phyloP scores from a whole-genome alignment of 176 grass and related monocot genomes.

The Oryza rufipogon region DNA sequence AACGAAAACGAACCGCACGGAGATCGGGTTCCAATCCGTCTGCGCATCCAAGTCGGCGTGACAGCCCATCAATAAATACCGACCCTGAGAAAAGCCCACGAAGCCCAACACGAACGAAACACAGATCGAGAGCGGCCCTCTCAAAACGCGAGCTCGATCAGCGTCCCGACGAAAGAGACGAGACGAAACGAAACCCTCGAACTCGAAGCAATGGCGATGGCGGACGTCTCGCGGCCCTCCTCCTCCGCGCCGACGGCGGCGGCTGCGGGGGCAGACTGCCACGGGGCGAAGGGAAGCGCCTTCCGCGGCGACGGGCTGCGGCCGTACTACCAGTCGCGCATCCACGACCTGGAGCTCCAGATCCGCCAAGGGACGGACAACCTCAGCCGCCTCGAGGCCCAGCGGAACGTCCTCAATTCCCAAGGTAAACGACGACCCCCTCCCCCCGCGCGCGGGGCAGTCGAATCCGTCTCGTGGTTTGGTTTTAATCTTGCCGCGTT shows the following conservation, averaged over 20 bases:
- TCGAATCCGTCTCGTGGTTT: background rate
- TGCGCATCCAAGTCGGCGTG: background rate
- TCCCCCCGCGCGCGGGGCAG: too few relatives aligned
- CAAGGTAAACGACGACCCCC: constrained; percentile 47
- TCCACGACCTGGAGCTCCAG: constrained; percentile 73
- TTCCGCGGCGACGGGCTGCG: constrained; percentile 61
- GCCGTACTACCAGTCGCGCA: constrained; percentile 84
- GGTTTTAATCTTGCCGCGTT: background rate
- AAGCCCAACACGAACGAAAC: background rate
- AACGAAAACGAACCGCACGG: too few relatives aligned
- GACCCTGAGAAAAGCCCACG: background rate
- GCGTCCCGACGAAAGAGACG: too few relatives aligned
- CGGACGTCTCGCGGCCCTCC: constrained; percentile 59
- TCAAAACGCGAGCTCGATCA: too few relatives aligned
- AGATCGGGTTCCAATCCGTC: too few relatives aligned
- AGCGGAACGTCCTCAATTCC: constrained; percentile 89
- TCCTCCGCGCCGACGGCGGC: constrained; percentile 3
- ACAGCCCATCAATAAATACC: background rate
- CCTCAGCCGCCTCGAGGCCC: constrained; percentile 81
- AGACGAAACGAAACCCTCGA: too few relatives aligned
- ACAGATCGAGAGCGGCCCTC: too few relatives aligned
- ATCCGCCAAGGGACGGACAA: constrained; percentile 71
- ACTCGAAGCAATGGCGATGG: constrained; percentile 41
- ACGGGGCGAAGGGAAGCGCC: constrained; percentile 38
- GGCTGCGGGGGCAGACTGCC: background rate